Evolutionary conservation across 331 rosid species (phyloP), one percentile per base, ranked within the genome.

Genomic region (Arachis monticola): DNA sequence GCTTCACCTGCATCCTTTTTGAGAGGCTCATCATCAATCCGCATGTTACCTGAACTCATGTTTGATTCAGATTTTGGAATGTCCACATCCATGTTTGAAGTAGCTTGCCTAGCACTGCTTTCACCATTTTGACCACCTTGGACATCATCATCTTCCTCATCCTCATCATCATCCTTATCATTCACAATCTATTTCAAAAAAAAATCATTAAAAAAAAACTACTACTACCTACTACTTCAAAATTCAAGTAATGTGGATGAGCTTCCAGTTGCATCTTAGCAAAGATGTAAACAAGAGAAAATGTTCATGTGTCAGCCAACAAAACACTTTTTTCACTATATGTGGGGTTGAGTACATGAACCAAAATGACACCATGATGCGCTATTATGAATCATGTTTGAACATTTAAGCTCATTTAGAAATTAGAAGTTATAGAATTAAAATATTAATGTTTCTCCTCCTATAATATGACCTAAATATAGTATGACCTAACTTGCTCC

Each of bases 171-270:
- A n/a, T n/a, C n/a, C n/a, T n/a, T n/a, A 1, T 73, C 85, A 59
- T 87, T 83, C 68, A 13, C 78, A 76, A 30, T 81, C 91, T 87
- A 64, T 57, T n/a, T n/a, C n/a, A n/a, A n/a, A n/a, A n/a, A n/a
- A n/a, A n/a, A n/a, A n/a, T n/a, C 48, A 78, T 17, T 64, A 41
- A 65, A 75, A 6, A 45, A 31, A 42, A 30, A n/a, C n/a, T 11
- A 38, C 72, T 31, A 70, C 35, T 11, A n/a, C n/a, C n/a, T n/a
- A 67, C 45, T 6, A 5, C 56, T 31, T 64, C 14, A 50, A 64
- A 47, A 67, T n/a, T n/a, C n/a, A n/a, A n/a, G n/a, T n/a, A n/a
- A n/a, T n/a, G n/a, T n/a, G n/a, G n/a, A n/a, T n/a, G n/a, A n/a
- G n/a, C n/a, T n/a, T n/a, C n/a, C n/a, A n/a, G n/a, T n/a, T n/a